phyloP scores from a whole-genome alignment of 2,329 filamentous ascomycete species.

The Paracamarosporium sp. region DNA sequence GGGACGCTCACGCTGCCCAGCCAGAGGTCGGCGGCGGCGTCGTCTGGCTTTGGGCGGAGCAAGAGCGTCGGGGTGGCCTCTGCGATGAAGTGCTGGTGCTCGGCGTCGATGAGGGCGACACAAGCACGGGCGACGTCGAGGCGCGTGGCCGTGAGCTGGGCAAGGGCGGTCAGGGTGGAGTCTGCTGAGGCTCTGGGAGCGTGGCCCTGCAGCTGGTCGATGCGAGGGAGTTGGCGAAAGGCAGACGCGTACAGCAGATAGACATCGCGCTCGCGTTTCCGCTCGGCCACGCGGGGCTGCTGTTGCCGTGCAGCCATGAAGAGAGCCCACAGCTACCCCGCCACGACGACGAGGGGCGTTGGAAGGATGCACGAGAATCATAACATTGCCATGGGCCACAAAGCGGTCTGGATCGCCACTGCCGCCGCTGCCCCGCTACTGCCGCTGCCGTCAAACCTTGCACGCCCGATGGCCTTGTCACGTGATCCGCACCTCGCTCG shows the following conservation, averaged over 20 bases:
- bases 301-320: background rate
- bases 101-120: slow-evolving; percentile 45
- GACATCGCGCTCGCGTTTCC: slow-evolving; percentile 36
- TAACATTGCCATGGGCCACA: background rate
- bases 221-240: slow-evolving; percentile 28
- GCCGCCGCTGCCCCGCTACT: background rate
- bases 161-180: slow-evolving; percentile 41
- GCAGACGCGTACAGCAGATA: slow-evolving; percentile 32
- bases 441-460: no score
- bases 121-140: slow-evolving; percentile 41
- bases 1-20: slow-evolving; percentile 39
- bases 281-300: slow-evolving; percentile 11
- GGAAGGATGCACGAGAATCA: background rate
- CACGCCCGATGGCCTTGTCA: no score
- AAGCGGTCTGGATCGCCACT: background rate
- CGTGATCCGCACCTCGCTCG: no score
- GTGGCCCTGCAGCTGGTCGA: slow-evolving; percentile 22
- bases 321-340: background rate
- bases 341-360: background rate
- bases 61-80: slow-evolving; percentile 43
- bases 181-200: slow-evolving; percentile 30
- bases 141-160: slow-evolving; percentile 44
- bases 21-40: slow-evolving; percentile 26
- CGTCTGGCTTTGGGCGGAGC: slow-evolving; percentile 20
- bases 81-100: slow-evolving; percentile 45